Conservation (phyloP, 441 rosid genomes). For the Corymbia citriodora region DNA sequence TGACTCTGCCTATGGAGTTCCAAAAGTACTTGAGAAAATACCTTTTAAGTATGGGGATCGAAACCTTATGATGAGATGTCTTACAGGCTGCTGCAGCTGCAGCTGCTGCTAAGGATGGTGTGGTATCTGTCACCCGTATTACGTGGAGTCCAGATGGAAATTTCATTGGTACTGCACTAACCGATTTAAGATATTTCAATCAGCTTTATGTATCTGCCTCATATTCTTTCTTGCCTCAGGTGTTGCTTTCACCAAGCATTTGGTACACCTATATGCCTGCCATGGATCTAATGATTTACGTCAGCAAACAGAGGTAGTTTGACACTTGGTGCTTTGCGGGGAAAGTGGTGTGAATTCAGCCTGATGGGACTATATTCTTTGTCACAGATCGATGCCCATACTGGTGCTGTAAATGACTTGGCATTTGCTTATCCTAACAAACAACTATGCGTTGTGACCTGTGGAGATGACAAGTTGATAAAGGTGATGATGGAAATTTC, state of each 20-base stretch:
- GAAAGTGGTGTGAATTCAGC: constrained; percentile 1
- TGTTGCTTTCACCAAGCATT: constrained; percentile 69
- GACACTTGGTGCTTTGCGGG: background rate
- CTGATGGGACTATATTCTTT: background rate
- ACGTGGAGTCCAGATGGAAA: constrained; percentile 89
- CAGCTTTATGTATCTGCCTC: constrained; percentile 8
- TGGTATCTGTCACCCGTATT: constrained; percentile 66
- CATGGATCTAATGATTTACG: constrained; percentile 59
- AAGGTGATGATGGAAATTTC: constrained; percentile 18
- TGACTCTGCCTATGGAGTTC: background rate
- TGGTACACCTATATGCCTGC: constrained; percentile 63
- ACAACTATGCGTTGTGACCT: constrained; percentile 62
- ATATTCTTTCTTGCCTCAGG: constrained; percentile 43
- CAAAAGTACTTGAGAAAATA: background rate
- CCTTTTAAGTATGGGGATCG: constrained; percentile 2
- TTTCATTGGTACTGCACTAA: constrained; percentile 53
- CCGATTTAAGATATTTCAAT: background rate
- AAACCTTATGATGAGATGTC: constrained; percentile 7
- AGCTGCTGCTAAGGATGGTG: constrained; percentile 35
- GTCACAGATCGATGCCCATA: constrained; percentile 81
- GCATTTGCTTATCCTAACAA: constrained; percentile 45
- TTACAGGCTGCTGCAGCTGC: constrained; percentile 45
- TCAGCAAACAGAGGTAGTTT: constrained; percentile 65
- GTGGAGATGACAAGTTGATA: constrained; percentile 49
- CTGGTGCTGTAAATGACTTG: constrained; percentile 53